A percentile compares a stretch with the other conserved stretches of the same genome.
Conservation (phyloP, 768 basidiomycete species). For the Tulasnella sp. region DNA sequence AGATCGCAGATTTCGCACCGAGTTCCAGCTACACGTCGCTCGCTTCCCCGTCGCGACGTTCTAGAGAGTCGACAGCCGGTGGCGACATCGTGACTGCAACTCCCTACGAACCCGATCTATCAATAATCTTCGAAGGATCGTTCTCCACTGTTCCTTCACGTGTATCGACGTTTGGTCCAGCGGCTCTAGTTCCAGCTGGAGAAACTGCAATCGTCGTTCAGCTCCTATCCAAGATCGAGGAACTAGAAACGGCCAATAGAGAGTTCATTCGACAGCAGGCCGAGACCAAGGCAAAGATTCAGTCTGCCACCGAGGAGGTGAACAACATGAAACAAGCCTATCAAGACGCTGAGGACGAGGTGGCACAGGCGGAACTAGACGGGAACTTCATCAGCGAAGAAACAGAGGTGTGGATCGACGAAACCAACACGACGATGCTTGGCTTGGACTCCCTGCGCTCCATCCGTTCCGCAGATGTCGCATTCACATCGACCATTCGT, state of each 20-base stretch:
- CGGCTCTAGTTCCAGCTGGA: neutral
- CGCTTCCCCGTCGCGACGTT: slow-evolving; percentile 7
- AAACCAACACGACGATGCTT: slow-evolving; percentile 3
- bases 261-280: slow-evolving; percentile 55
- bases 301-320: slow-evolving; percentile 61
- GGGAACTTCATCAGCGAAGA: slow-evolving; percentile 31
- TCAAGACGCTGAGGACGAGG: slow-evolving; percentile 45
- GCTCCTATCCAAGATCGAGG: slow-evolving; percentile 60
- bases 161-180: neutral
- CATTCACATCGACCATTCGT: neutral
- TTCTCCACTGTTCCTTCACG: neutral
- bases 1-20: slow-evolving; percentile 3
- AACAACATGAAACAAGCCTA: slow-evolving; percentile 59
- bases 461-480: neutral
- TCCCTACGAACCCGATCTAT: neutral
- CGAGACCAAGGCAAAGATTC: slow-evolving; percentile 48
- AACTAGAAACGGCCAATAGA: slow-evolving; percentile 62
- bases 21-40: slow-evolving; percentile 1
- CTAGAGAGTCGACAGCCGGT: neutral
- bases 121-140: neutral
- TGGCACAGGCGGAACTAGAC: slow-evolving; percentile 10
- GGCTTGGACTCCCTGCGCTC: neutral
- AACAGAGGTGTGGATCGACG: slow-evolving; percentile 25
- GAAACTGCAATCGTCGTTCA: slow-evolving; percentile 51
- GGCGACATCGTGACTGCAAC: neutral